Percentiles rank a stretch among this genome's conserved stretches.
phyloP scores from a whole-genome alignment of 1,139 yeast species.

The Pichia sp. region DNA sequence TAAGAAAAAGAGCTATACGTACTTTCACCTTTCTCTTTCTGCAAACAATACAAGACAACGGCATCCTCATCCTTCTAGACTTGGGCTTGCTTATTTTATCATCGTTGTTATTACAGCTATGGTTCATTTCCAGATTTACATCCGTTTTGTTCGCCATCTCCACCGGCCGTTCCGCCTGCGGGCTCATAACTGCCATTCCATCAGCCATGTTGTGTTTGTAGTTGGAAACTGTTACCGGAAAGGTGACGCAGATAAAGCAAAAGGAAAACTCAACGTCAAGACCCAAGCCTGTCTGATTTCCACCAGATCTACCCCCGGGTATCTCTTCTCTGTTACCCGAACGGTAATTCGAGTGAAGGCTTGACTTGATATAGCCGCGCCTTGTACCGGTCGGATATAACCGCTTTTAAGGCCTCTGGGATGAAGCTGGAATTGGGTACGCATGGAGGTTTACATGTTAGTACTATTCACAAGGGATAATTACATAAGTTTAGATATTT shows the following conservation, averaged over 20 bases:
- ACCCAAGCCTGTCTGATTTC: background rate
- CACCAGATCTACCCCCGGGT: background rate
- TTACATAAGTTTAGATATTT: background rate
- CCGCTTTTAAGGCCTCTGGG: background rate
- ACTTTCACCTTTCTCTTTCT: conserved; percentile 42
- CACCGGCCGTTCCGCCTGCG: background rate
- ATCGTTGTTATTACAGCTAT: background rate
- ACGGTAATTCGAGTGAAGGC: background rate
- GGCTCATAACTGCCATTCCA: background rate
- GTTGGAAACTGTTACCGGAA: background rate
- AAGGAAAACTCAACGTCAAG: no score
- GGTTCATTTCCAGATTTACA: background rate
- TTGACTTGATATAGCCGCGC: background rate
- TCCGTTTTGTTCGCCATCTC: background rate
- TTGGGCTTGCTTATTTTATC: conserved; percentile 3
- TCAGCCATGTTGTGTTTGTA: background rate
- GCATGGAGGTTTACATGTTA: background rate
- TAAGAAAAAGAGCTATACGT: conserved; percentile 1
- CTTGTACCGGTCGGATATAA: background rate
- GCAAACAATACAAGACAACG: conserved; percentile 43
- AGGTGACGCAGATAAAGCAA: no score
- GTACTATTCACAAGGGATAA: background rate
- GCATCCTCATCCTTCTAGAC: conserved; percentile 38
- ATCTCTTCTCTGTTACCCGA: background rate
- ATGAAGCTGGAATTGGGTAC: no score